phyloP scores from a whole-genome alignment of 345 rosid genomes.

The Cardiospermum halicacabum region DNA sequence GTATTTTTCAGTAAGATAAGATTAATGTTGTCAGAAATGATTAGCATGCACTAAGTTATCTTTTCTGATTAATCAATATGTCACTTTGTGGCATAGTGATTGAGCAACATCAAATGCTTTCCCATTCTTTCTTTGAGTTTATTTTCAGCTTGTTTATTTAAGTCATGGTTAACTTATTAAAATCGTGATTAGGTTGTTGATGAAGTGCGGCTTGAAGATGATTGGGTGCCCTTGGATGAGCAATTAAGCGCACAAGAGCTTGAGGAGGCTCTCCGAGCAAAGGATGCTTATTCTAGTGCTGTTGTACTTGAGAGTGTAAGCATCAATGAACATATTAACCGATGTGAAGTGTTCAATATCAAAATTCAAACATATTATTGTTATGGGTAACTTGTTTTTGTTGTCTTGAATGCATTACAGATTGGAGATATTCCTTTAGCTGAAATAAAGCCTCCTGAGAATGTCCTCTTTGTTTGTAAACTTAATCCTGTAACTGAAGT shows the following conservation, averaged over 20 bases:
- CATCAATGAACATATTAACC: slow-evolving; percentile 1
- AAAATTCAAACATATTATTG: slow-evolving; percentile 9
- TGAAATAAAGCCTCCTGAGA: slow-evolving; percentile 89
- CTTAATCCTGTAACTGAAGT: slow-evolving; percentile 97
- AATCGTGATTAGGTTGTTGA: slow-evolving; percentile 46
- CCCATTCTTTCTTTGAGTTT: not conserved
- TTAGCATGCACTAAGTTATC: not conserved
- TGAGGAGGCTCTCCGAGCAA: slow-evolving; percentile 69
- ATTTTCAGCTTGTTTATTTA: not conserved
- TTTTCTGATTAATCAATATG: not conserved
- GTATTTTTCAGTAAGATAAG: not conserved
- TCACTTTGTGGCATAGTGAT: not conserved
- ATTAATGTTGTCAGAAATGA: not conserved
- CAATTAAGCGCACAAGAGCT: slow-evolving; percentile 57
- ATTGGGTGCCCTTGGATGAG: slow-evolving; percentile 97
- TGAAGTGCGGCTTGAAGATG: slow-evolving; percentile 93
- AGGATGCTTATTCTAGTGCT: slow-evolving; percentile 90
- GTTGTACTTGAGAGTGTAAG: slow-evolving; percentile 97
- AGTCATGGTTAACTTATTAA: not conserved
- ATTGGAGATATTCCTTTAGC: slow-evolving; percentile 78
- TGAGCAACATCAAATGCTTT: not conserved
- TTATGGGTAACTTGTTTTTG: slow-evolving; percentile 3
- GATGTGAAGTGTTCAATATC: slow-evolving; percentile 11
- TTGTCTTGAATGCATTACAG: slow-evolving; percentile 27
- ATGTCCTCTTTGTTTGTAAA: slow-evolving; percentile 95